Base-by-base conservation (phyloP, 352 stramenopile species). In the Globisporangium paddicum region DNA sequence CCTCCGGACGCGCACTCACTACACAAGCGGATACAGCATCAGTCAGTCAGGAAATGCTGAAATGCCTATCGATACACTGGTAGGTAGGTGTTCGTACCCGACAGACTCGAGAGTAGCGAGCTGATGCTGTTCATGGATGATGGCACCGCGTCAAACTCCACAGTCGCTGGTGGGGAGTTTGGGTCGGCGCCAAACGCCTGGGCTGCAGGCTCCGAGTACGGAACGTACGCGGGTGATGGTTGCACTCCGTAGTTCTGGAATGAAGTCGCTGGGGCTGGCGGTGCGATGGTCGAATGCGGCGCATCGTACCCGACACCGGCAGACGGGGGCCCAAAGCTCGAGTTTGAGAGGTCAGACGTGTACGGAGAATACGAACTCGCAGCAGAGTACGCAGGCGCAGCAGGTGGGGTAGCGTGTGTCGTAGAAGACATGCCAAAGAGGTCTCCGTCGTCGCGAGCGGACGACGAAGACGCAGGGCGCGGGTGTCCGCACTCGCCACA, bases 401-500 rank as follows among this genome's bases (percentile, higher is more conserved):
- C n/a, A n/a, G 60, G 5, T 25, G 45, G 26, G 8, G 41, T 8
- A 19, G 64, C 38, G 41, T 53, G 65, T 40, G 69, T 64, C 5
- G 70, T 75, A 3, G 75, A 79, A 5, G 66, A 38, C 40, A 60
- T 44, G 2, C 79, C 79, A 58, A 91, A 90, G 18, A 91, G 67
- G 45, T 89, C 75, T n/a, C 71, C 77, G 1, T 75, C 73, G 32
- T 87, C 75, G 19, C 75, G 69, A 38, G 63, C 6, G 14, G 46
- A 5, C 13, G 47, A 7, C 23, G 69, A 46, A 14, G 56, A 46
- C 11, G 52, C 40, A 11, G 73, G 69, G 2, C 77, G 74, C 18
- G 82, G 73, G 26, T 86, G 67, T 10, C 84, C 84, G 25, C 84
- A 94, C 51, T 94, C 80, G 3, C 80, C 84, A 38, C 84, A 94